A percentile compares a stretch with the other conserved stretches of the same genome.
These are phyloP conservation scores for Phytopythium sindhum DNA, from an alignment of 352 stramenopile genomes.

Conservation along the genomic window DNA sequence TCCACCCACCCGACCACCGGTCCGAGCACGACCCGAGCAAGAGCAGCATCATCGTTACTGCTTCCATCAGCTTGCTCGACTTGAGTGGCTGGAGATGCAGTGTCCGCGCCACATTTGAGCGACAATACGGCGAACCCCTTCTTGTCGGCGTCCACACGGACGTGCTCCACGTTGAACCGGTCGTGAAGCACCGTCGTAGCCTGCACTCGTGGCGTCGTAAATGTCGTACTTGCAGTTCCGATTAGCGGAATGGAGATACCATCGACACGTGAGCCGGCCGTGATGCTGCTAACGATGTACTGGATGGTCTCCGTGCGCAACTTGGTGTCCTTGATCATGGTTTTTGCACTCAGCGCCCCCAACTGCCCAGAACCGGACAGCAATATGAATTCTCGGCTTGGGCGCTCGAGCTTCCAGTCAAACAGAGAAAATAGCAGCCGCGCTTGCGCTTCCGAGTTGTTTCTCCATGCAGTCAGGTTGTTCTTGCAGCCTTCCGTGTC, in stretches of 20 bases:
- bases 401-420: slow-evolving; percentile 65
- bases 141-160: slow-evolving; percentile 13
- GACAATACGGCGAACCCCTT: slow-evolving; percentile 29
- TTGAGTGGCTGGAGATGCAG: slow-evolving; percentile 8
- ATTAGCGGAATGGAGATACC: slow-evolving; percentile 4
- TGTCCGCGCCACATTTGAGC: slow-evolving; percentile 6
- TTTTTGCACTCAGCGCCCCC: slow-evolving; percentile 28
- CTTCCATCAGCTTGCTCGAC: slow-evolving; percentile 15
- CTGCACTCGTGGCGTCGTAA: background rate
- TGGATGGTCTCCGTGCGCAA: slow-evolving; percentile 42
- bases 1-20: slow-evolving; percentile 75
- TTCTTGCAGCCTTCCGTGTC: slow-evolving; percentile 7
- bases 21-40: slow-evolving; percentile 44
- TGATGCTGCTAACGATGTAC: slow-evolving; percentile 39
- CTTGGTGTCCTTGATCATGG: slow-evolving; percentile 39
- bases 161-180: slow-evolving; percentile 51
- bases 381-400: slow-evolving; percentile 39
- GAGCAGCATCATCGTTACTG: slow-evolving; percentile 9
- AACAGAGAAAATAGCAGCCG: slow-evolving; percentile 52
- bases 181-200: slow-evolving; percentile 15
- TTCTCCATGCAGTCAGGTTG: slow-evolving; percentile 37
- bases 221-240: slow-evolving; percentile 5
- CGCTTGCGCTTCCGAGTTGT: slow-evolving; percentile 28
- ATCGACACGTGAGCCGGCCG: slow-evolving; percentile 3
- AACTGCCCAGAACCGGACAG: slow-evolving; percentile 37